Evolutionary conservation across 805 yeast species (phyloP).

Genomic region (Sungouiozyma intestinalis): DNA sequence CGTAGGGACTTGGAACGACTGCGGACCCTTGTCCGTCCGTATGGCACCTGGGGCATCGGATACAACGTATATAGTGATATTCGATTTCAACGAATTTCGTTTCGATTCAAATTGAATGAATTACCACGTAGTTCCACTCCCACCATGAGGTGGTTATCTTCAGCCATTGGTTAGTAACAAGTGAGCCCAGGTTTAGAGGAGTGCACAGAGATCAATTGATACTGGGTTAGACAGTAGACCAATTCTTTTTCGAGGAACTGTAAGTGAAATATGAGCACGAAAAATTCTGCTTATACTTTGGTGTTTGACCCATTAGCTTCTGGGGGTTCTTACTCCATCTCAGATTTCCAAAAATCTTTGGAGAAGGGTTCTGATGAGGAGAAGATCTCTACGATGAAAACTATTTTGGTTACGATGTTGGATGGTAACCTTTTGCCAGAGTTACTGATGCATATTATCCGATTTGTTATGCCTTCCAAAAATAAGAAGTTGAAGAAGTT

Average conservation of each 20-base stretch:
- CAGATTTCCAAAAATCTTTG: conserved; percentile 65
- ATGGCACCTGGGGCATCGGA: too few relatives aligned
- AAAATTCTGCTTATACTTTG: conserved; percentile 55
- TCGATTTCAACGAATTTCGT: too few relatives aligned
- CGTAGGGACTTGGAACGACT: too few relatives aligned
- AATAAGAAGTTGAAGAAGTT: conserved; percentile 86
- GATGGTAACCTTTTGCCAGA: conserved; percentile 92
- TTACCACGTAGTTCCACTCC: not conserved
- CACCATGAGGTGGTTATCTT: not conserved
- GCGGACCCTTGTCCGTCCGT: too few relatives aligned
- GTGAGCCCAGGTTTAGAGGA: not conserved
- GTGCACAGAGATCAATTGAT: not conserved
- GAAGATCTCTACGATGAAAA: conserved; percentile 83
- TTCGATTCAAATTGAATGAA: not conserved
- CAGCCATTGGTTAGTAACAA: not conserved
- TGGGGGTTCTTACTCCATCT: conserved; percentile 45
- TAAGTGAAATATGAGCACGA: conserved; percentile 5
- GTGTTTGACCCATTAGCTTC: conserved; percentile 68
- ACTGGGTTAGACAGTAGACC: not conserved
- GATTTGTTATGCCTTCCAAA: conserved; percentile 94
- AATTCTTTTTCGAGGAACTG: not conserved
- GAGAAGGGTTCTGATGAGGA: conserved; percentile 86
- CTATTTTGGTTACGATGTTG: conserved; percentile 73
- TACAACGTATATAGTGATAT: not conserved
- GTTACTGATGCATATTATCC: conserved; percentile 88